phyloP scores from a whole-genome alignment of 192 early-diverging fungal species.

The Gigaspora rosea region DNA sequence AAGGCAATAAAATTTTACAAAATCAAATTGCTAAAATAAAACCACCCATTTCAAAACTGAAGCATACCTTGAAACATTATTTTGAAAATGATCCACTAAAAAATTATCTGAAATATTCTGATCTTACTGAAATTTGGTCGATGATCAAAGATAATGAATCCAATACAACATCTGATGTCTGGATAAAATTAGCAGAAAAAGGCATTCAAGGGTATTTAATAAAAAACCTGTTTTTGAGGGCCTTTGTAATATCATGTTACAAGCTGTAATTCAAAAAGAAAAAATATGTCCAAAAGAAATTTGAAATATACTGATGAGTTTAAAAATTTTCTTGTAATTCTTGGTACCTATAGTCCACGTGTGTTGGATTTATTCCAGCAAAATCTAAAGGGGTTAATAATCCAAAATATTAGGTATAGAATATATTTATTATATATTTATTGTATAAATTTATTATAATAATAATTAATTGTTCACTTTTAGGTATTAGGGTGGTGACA shows the following conservation, averaged over 20 bases:
- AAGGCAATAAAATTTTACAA: too few relatives aligned
- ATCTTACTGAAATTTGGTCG: background rate
- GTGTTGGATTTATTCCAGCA: background rate
- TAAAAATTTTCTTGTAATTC: slow-evolving; percentile 1
- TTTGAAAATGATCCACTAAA: background rate
- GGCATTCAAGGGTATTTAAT: background rate
- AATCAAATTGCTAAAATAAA: too few relatives aligned
- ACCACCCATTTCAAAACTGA: background rate
- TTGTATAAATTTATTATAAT: too few relatives aligned
- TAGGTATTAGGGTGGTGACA: too few relatives aligned
- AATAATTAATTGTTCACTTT: too few relatives aligned
- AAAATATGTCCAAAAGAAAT: background rate
- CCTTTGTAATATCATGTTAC: background rate
- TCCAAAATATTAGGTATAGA: background rate
- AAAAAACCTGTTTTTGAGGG: background rate
- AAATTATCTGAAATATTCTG: background rate
- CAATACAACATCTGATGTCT: background rate
- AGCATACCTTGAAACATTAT: background rate
- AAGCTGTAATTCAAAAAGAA: background rate
- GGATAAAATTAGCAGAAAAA: slow-evolving; percentile 1
- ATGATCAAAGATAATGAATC: background rate
- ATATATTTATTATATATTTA: background rate
- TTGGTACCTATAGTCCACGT: background rate
- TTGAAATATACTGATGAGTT: background rate
- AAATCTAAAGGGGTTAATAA: background rate